Conservation (phyloP, 2,329 filamentous ascomycete genomes). For the Ophiocordyceps camponoti-leonardi region DNA sequence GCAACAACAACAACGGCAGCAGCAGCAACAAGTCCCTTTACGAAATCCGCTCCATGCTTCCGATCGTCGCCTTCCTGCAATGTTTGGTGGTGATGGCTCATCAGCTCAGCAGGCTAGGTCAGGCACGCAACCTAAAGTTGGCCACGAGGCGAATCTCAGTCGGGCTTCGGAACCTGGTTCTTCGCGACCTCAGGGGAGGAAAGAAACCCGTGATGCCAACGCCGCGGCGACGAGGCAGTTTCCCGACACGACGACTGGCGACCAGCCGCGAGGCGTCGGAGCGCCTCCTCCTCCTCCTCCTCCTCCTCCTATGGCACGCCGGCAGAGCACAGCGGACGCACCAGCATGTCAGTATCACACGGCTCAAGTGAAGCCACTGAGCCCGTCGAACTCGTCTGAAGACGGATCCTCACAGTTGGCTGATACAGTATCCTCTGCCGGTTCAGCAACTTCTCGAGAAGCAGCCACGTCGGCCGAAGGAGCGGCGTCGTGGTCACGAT, state of each 20-base stretch:
- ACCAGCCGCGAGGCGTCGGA: background rate
- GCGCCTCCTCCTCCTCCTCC: too few relatives aligned
- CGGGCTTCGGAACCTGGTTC: background rate
- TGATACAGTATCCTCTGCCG: background rate
- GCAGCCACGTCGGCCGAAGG: slow-evolving; percentile 2
- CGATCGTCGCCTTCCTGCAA: background rate
- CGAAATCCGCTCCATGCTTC: too few relatives aligned
- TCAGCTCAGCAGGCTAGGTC: background rate
- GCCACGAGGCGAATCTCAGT: background rate
- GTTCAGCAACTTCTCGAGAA: background rate
- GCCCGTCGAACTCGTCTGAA: background rate
- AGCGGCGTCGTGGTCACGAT: slow-evolving; percentile 18
- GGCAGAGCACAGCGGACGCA: background rate
- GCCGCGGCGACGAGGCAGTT: background rate
- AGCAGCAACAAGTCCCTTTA: too few relatives aligned
- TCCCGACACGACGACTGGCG: background rate
- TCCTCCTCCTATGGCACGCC: too few relatives aligned
- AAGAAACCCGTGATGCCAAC: background rate
- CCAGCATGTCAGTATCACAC: background rate
- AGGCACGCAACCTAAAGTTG: background rate
- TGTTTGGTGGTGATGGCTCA: background rate
- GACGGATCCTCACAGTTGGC: background rate
- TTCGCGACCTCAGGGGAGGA: background rate
- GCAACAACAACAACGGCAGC: background rate
- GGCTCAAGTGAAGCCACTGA: background rate